phyloP scores from a whole-genome alignment of 768 basidiomycete genomes.

The Collybia sp. region DNA sequence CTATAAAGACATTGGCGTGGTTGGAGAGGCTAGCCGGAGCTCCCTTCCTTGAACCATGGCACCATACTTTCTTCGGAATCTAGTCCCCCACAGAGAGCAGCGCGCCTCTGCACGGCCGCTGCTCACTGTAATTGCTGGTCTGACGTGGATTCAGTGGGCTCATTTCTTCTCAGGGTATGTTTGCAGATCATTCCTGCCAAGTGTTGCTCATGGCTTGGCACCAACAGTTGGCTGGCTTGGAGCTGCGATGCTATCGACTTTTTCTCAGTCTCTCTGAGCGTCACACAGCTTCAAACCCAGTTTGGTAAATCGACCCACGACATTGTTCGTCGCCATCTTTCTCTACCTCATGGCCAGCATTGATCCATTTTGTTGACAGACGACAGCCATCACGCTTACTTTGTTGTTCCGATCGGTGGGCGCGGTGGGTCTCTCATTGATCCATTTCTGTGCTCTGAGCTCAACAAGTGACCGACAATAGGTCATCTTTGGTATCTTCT shows the following conservation, averaged over 20 bases:
- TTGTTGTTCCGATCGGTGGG: conserved; percentile 85
- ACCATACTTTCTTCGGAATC: conserved; percentile 40
- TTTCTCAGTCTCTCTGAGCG: conserved; percentile 68
- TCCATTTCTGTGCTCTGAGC: conserved; percentile 10
- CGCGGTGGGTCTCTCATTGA: conserved; percentile 37
- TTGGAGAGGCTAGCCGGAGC: too few relatives aligned
- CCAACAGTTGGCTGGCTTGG: conserved; percentile 89
- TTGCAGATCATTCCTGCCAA: conserved; percentile 4
- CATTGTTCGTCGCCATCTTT: conserved; percentile 28
- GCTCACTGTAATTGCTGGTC: conserved; percentile 32
- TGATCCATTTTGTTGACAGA: conserved; percentile 24
- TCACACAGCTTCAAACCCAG: conserved; percentile 39
- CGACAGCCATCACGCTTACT: conserved; percentile 86
- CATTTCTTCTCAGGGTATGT: conserved; percentile 60
- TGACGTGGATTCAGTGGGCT: conserved; percentile 52
- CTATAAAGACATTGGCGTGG: too few relatives aligned
- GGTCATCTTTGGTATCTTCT: conserved; percentile 78
- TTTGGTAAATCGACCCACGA: conserved; percentile 36
- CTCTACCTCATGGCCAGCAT: too few relatives aligned
- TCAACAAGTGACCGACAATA: conserved; percentile 7
- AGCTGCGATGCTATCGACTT: conserved; percentile 85
- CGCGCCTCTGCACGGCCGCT: conserved; percentile 31
- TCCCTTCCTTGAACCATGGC: conserved; percentile 28
- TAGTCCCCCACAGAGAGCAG: conserved; percentile 45
- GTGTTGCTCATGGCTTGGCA: not conserved